phyloP scores from a whole-genome alignment of 192 early-diverging fungal species.

The Chytriomyces confervae region DNA sequence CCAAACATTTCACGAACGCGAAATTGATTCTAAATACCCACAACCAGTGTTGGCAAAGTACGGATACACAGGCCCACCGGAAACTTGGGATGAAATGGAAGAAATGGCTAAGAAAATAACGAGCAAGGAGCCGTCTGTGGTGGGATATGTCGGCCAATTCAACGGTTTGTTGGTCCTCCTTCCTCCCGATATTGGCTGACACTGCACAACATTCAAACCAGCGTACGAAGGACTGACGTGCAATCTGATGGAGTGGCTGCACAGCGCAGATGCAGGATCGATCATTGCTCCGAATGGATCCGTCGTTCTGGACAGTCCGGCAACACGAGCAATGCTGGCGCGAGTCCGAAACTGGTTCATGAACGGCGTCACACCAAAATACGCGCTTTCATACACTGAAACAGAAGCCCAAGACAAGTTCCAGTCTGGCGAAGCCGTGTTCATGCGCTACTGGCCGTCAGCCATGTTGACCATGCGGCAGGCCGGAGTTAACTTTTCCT shows the following conservation, averaged over 20 bases:
- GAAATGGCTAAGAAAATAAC: slow-evolving; percentile 22
- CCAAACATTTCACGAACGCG: background rate
- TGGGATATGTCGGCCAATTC: slow-evolving; percentile 36
- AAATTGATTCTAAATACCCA: background rate
- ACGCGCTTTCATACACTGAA: slow-evolving; percentile 3
- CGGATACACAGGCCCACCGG: slow-evolving; percentile 1
- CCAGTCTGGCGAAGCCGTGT: slow-evolving; percentile 6
- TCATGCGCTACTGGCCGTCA: slow-evolving; percentile 34
- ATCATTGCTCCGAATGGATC: slow-evolving; percentile 17
- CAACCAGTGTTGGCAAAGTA: slow-evolving; percentile 24
- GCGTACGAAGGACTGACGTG: slow-evolving; percentile 45
- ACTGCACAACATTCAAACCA: slow-evolving; percentile 2
- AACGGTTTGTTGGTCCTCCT: background rate
- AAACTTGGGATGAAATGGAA: slow-evolving; percentile 48
- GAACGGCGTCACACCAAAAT: slow-evolving; percentile 5
- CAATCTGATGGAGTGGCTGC: slow-evolving; percentile 36
- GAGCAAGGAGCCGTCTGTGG: slow-evolving; percentile 12
- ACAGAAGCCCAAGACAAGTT: background rate
- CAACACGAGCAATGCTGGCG: background rate
- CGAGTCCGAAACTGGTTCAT: slow-evolving; percentile 7
- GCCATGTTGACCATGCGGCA: background rate
- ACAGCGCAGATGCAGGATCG: slow-evolving; percentile 17
- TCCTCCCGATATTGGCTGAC: background rate
- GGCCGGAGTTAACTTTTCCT: background rate
- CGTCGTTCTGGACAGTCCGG: slow-evolving; percentile 10